Base-by-base conservation (phyloP, 805 yeast species). In the Candida michaelii region DNA sequence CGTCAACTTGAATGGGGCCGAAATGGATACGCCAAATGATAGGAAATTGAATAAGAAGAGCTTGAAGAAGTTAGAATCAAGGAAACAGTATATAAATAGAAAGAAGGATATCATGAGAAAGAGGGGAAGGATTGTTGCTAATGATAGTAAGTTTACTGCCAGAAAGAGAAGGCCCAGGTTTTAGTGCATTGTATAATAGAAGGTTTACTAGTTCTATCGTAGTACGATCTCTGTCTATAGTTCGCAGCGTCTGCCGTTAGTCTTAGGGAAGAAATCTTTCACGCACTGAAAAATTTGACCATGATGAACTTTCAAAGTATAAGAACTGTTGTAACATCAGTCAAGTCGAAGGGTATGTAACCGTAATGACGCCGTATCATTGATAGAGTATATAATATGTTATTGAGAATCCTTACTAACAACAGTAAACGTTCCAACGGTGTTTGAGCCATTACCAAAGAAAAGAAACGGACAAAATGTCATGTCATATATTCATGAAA, bases 41-140 rank as follows among this genome's bases (percentile, higher is more conserved):
- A 73, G 62, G 52, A 44, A 66, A 53, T 34, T 67, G 54, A 73
- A 70, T 51, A 74, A 69, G 55, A 76, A 76, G 55, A 63, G 66
- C 59, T 56, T 63, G 54, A 81, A 77, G 60, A 73, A 76, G 45
- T 61, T 77, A 48, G 98, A 91, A 66, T 71, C 86, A 3, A 79
- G 76, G 55, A 89, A 88, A 62, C 93, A 82, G 3, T 93, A 76
- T 61, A 89, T 93, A 52, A 72, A 72, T 54, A 80, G 99, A 62
- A 93, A 93, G 85, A 93, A 93, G 73, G 96, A 87, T 43, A 71
- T 90, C 43, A 89, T 85, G 91, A 84, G 83, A 58, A 86, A 85
- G 63, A 80, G 98, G 58, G 99, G 99, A 34, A 85, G 85, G 60
- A 65, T 69, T 30, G 98, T 91, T 5, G 96, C 98, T 3, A 74